Conservation (phyloP, 768 basidiomycete species). For the Tricholomella constricta region DNA sequence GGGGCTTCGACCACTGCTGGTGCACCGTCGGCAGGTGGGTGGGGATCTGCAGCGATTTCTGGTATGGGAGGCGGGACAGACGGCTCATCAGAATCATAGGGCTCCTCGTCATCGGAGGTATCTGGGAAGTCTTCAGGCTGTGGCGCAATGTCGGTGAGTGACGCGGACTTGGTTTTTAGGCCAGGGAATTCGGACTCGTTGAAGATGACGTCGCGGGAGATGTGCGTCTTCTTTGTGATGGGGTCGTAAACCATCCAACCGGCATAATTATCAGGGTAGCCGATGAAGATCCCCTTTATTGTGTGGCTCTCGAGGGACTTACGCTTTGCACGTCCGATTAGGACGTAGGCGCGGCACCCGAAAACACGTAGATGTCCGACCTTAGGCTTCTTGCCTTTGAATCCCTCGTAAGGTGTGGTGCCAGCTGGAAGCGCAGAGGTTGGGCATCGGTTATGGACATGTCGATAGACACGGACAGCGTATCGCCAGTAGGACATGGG, state of each 20-base stretch:
- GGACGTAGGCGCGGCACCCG: slow-evolving; percentile 36
- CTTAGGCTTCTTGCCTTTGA: not conserved
- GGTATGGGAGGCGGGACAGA: too few species aligned
- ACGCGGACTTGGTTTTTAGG: not conserved
- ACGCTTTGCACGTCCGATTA: slow-evolving; percentile 30
- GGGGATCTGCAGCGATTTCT: too few species aligned
- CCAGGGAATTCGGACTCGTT: slow-evolving; percentile 33
- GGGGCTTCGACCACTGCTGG: not conserved
- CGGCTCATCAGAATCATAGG: not conserved
- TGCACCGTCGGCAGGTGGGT: too few species aligned
- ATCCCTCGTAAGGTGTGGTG: not conserved
- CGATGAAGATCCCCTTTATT: slow-evolving; percentile 30
- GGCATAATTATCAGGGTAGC: slow-evolving; percentile 25
- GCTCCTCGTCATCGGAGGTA: not conserved
- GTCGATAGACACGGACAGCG: not conserved
- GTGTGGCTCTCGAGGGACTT: slow-evolving; percentile 22
- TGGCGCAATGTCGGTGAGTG: not conserved
- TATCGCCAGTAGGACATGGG: not conserved
- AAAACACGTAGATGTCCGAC: slow-evolving; percentile 28
- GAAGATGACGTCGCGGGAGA: slow-evolving; percentile 27
- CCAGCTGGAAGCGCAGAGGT: not conserved
- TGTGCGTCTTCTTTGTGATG: slow-evolving; percentile 15
- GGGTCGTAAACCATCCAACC: slow-evolving; percentile 32
- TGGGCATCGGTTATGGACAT: not conserved
- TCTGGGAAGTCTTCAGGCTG: not conserved